Base-by-base conservation (phyloP, 495 filamentous ascomycete genomes). In the Thermothielavioides terrestris region DNA sequence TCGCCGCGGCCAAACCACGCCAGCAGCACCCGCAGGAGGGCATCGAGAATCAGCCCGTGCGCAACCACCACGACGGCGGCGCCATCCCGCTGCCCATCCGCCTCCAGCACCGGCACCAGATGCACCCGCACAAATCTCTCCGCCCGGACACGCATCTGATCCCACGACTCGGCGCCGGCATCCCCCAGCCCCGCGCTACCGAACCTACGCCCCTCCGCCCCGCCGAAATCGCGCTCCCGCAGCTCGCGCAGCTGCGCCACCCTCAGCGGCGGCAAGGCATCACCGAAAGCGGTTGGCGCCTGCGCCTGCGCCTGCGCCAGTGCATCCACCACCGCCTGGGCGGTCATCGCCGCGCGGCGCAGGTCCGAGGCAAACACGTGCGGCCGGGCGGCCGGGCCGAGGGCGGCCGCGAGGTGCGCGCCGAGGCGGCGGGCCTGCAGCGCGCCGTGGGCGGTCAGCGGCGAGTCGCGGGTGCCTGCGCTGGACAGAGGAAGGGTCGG, bases 321-420 rank as follows among this genome's bases (percentile, higher is more conserved):
- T 25, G 77, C 75, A 36, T 72, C 66, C 14, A 75, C 74, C 36
- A 90, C 72, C 2, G 78, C 76, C 53, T 77, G 69, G 7, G 86
- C 87, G 10, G 89, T 95, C 57, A 77, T 77, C 23, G 69, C 69
- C 2, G 89, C 86, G 44, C 89, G 79, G 45, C 80, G 78, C 17
- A 94, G 72, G 57, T 88, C 79, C 12, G 89, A 95, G n/a, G 86
- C 79, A 59, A 88, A 94, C 34, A 94, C 70, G 39, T 82, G 73
- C 12, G 68, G n/a, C n/a, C n/a, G n/a, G n/a, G n/a, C 74, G 51
- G 88, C 71, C 18, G 56, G 54, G 10, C 66, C 61, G 39, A 67
- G 58, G 4, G 50, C 54, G 1, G 79, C 58, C 5, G 64, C 78
- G 22, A 94, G 71, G 58, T 83, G 69, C 14, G 67, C 59, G 30